Evolutionary conservation across 192 early-diverging fungal species (phyloP).

Genomic region (Obelidium mucronatum): DNA sequence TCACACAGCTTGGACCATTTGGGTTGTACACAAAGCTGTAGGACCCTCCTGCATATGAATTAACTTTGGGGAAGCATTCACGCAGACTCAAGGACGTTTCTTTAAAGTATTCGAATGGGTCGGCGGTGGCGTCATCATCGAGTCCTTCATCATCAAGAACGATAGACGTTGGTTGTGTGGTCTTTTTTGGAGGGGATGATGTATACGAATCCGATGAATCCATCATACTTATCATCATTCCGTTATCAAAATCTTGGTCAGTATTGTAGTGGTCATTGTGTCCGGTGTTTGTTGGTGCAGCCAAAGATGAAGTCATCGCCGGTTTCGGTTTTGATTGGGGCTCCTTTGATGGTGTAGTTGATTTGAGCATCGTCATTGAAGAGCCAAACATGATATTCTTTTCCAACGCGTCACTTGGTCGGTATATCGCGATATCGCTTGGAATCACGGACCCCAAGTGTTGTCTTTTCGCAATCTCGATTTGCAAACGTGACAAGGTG

Average conservation of each 20-base stretch:
- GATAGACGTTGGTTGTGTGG: not conserved
- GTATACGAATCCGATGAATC: not conserved
- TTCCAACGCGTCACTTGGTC: not conserved
- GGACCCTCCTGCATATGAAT: not conserved
- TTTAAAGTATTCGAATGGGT: not conserved
- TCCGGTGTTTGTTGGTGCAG: too few species aligned
- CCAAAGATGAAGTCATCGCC: not conserved
- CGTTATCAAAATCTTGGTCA: not conserved
- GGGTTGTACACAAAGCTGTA: conserved; percentile 2
- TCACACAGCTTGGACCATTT: not conserved
- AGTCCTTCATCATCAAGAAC: not conserved
- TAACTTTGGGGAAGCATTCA: not conserved
- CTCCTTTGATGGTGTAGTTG: not conserved
- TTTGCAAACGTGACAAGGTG: conserved; percentile 29
- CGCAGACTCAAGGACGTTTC: not conserved
- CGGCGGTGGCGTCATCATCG: not conserved
- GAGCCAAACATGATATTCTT: not conserved
- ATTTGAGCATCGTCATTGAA: not conserved
- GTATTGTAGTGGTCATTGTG: not conserved
- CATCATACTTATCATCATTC: not conserved
- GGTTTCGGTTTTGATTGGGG: not conserved
- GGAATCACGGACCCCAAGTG: conserved; percentile 32
- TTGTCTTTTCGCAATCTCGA: conserved; percentile 28
- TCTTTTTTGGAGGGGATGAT: not conserved
- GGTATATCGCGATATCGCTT: conserved; percentile 28